Evolutionary conservation across 1,139 yeast genomes (phyloP), one percentile per base, ranked within the genome.

Genomic region (Schizosaccharomyces versatilis): DNA sequence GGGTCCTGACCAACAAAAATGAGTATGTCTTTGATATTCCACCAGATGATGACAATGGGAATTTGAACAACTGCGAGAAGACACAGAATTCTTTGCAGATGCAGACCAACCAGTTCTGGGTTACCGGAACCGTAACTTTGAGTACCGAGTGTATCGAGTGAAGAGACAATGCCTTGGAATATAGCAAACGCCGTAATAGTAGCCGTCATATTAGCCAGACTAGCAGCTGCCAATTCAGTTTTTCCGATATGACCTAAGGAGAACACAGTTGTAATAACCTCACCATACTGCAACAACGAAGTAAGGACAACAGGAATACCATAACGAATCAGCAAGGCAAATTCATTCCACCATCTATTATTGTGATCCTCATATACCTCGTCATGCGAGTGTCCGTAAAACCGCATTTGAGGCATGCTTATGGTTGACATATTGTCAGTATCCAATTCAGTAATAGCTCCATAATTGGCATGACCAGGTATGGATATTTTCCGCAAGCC

Each of bases 91-190:
- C 80, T 67, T 60, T 76, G 73, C 60, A 76, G 73, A 64, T 78
- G 77, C 54, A 75, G 64, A 0, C 84, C 82, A 6, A 78, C 83
- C 58, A 72, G 63, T 54, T 71, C 70, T 57, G 67, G 70, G 59
- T 77, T 76, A 52, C 71, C 71, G 40, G 78, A 68, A 5, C 84
- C 83, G 59, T 78, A 68, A 0, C 72, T 69, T 57, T 70, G 73
- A 3, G 95, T 88, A 62, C 95, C 84, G 47, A 86, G 69, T 0
- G 95, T 85, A 64, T 86, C 96, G 55, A 86, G 71, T 32, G 94
- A 78, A 0, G 95, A 85, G 0, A 95, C 81, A 54, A 84, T 77
- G 19, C 95, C 96, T 67, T 84, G 95, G 65, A 84, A 82, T 1
- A 85, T 70, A 0, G 94, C 94, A 61, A 83, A 76, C 1, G 69